phyloP scores from a whole-genome alignment of 345 rosid species.

The Punica granatum region DNA sequence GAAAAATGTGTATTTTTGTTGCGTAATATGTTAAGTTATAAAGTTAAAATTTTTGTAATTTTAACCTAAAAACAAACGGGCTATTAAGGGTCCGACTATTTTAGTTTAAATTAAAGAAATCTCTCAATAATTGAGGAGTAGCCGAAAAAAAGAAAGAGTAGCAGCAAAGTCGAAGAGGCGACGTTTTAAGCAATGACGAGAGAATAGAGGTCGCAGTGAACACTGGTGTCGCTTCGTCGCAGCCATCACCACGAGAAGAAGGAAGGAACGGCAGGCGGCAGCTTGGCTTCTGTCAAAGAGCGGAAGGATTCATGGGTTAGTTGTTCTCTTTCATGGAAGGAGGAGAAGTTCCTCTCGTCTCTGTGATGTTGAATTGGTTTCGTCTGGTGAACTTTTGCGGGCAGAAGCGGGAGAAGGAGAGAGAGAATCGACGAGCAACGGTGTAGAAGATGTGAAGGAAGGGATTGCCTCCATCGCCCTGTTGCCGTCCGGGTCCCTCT shows the following conservation, averaged over 20 bases:
- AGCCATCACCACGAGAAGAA: not conserved
- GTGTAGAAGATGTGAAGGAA: constrained; percentile 43
- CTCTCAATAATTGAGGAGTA: no score
- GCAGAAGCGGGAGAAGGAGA: constrained; percentile 25
- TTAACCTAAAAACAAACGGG: no score
- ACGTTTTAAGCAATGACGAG: no score
- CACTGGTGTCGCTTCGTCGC: no score
- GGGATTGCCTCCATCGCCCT: constrained; percentile 89
- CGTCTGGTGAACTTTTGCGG: not conserved
- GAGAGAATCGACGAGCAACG: constrained; percentile 2
- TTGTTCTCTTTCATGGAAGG: not conserved
- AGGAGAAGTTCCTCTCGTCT: not conserved
- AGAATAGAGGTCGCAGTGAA: no score
- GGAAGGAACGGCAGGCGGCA: not conserved
- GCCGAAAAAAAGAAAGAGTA: no score
- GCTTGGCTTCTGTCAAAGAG: not conserved
- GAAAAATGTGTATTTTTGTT: no score
- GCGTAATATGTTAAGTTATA: no score
- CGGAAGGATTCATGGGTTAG: not conserved
- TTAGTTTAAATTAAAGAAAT: no score
- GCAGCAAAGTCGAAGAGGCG: no score
- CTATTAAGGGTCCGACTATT: no score
- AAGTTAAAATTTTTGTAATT: no score
- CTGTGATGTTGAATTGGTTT: not conserved
- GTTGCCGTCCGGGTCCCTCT: constrained; percentile 71